Evolutionary conservation across 2,329 filamentous ascomycete species (phyloP).

Genomic region (Zymoseptoria crescenta): DNA sequence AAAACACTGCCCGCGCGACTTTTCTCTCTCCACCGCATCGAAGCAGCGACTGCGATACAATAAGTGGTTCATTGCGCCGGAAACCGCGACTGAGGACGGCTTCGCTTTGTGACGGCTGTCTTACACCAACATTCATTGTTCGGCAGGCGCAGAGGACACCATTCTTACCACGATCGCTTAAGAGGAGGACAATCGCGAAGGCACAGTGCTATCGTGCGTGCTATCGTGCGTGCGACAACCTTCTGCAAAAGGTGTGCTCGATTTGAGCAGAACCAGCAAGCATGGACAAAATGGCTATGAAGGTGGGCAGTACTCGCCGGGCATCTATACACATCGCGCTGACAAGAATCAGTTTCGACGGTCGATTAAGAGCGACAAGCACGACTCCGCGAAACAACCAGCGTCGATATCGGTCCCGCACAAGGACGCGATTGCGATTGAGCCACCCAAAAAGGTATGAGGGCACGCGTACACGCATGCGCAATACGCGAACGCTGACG

Average conservation of each 20-base stretch:
- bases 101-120: background rate
- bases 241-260: background rate
- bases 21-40: background rate
- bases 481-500: background rate
- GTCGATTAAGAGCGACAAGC: constrained; percentile 86
- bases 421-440: constrained; percentile 80
- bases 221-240: background rate
- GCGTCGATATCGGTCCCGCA: constrained; percentile 69
- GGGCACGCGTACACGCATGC: background rate
- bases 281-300: constrained; percentile 8
- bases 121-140: background rate
- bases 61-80: background rate
- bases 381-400: constrained; percentile 49
- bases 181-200: background rate
- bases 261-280: background rate
- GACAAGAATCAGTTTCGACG: constrained; percentile 53
- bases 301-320: constrained; percentile 8
- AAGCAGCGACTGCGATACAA: background rate
- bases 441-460: constrained; percentile 84
- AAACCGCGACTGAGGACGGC: background rate
- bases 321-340: background rate
- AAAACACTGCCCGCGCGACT: background rate
- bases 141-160: background rate
- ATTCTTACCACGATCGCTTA: background rate
- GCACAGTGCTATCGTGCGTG: background rate